Conservation (phyloP, 768 basidiomycete genomes). For the Pulveroboletus sp. region DNA sequence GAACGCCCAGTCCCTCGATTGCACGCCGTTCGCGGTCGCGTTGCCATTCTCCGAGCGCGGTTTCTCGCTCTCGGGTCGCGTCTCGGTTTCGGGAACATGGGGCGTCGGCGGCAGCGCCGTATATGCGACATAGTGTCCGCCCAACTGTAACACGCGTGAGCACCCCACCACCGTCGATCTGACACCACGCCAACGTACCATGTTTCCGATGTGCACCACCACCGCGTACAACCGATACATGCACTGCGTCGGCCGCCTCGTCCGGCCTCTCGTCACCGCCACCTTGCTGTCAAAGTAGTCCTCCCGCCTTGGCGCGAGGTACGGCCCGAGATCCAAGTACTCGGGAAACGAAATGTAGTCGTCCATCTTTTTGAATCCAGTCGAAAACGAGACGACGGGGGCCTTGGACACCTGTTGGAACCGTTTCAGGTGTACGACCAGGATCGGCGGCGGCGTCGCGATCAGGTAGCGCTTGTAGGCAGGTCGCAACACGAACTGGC, state of each 20-base stretch:
- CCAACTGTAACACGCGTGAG: conserved; percentile 47
- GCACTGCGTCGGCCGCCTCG: conserved; percentile 36
- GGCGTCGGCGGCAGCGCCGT: conserved; percentile 58
- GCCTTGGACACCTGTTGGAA: conserved; percentile 82
- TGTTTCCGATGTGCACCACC: conserved; percentile 82
- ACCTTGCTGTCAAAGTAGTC: conserved; percentile 53
- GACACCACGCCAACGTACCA: conserved; percentile 47
- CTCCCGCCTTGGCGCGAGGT: conserved; percentile 76
- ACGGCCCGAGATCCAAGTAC: conserved; percentile 78
- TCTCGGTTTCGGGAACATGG: conserved; percentile 8
- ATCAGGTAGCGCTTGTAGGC: conserved; percentile 96
- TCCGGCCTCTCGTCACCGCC: conserved; percentile 21
- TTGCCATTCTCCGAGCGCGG: background rate
- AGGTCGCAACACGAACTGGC: conserved; percentile 71
- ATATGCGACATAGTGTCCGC: conserved; percentile 88
- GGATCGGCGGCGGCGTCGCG: conserved; percentile 75
- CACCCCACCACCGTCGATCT: background rate
- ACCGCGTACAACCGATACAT: conserved; percentile 75
- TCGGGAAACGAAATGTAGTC: conserved; percentile 91
- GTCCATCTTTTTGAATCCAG: conserved; percentile 84
- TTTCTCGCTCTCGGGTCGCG: conserved; percentile 10
- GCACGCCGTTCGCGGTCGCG: background rate
- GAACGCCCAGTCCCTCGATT: conserved; percentile 83
- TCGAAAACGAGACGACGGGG: conserved; percentile 57
- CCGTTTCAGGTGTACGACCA: conserved; percentile 90